These are phyloP conservation scores for Colletotrichum tanaceti DNA, from an alignment of 2,329 filamentous ascomycete species.

Conservation along the genomic window DNA sequence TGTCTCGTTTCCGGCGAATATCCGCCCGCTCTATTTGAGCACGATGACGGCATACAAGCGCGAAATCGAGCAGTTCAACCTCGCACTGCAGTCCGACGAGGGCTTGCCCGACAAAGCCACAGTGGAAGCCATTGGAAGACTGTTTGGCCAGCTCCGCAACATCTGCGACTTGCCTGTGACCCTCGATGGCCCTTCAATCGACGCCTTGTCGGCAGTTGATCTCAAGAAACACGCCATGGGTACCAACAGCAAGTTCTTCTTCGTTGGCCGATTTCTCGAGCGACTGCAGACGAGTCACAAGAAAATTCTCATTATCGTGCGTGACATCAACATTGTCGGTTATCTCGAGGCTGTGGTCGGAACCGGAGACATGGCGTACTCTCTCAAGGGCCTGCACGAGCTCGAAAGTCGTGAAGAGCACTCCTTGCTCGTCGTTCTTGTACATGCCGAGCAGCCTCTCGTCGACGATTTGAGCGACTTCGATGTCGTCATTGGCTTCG, in stretches of 20 bases:
- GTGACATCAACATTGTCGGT: constrained; percentile 61
- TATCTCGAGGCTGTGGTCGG: constrained; percentile 64
- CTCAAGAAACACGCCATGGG: constrained; percentile 65
- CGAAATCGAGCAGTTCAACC: constrained; percentile 59
- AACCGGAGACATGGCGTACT: constrained; percentile 52
- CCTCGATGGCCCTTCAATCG: constrained; percentile 57
- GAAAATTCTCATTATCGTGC: constrained; percentile 65
- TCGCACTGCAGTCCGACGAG: constrained; percentile 27
- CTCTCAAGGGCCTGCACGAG: constrained; percentile 49
- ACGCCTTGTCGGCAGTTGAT: constrained; percentile 53
- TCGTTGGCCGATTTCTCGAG: constrained; percentile 66
- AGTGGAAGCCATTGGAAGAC: constrained; percentile 60
- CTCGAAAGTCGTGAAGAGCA: constrained; percentile 48
- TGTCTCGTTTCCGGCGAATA: constrained; percentile 66
- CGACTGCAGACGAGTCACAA: constrained; percentile 56
- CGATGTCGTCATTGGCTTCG: constrained; percentile 66
- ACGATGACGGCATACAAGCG: constrained; percentile 57
- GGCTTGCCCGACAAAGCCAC: constrained; percentile 44
- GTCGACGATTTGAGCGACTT: constrained; percentile 54
- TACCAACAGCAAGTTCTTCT: constrained; percentile 70
- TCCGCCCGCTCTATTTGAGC: constrained; percentile 64
- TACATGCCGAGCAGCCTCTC: constrained; percentile 53
- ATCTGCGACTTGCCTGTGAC: constrained; percentile 69
- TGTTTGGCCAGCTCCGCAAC: constrained; percentile 64
- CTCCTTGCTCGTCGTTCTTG: constrained; percentile 56